Conservation (phyloP, 2,329 filamentous ascomycete genomes). For the Nothopassalora personata region DNA sequence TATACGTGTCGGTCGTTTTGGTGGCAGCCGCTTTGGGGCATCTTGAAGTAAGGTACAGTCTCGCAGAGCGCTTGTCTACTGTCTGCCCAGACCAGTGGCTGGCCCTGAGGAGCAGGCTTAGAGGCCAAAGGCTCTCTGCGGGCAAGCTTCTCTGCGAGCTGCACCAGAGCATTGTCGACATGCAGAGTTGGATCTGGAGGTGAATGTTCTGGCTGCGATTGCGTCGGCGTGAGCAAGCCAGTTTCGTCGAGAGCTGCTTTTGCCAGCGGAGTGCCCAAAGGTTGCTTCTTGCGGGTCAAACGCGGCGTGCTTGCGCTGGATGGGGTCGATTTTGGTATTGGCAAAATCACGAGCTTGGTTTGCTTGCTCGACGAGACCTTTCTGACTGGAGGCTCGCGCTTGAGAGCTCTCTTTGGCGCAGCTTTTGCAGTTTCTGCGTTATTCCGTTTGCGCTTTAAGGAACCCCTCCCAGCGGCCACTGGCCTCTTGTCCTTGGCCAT, state of each 20-base stretch:
- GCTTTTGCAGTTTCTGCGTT: background rate
- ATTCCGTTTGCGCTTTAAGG: background rate
- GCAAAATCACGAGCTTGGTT: background rate
- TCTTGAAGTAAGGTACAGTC: slow-evolving; percentile 56
- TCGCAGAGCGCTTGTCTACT: slow-evolving; percentile 59
- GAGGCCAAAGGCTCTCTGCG: slow-evolving; percentile 19
- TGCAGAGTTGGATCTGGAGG: background rate
- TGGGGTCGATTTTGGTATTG: background rate
- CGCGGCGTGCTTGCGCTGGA: background rate
- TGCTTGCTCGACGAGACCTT: background rate
- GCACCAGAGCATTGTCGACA: background rate
- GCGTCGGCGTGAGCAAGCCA: background rate
- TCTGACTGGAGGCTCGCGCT: background rate
- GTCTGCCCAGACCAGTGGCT: slow-evolving; percentile 53
- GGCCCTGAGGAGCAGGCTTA: slow-evolving; percentile 32
- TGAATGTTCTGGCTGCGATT: background rate
- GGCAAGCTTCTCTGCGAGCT: slow-evolving; percentile 25
- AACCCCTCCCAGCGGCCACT: background rate
- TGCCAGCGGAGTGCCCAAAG: background rate
- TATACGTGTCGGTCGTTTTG: slow-evolving; percentile 45
- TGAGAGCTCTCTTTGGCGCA: background rate
- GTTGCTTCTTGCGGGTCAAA: background rate
- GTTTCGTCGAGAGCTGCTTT: background rate
- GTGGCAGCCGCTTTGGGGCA: slow-evolving; percentile 58
- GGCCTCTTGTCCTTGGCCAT: background rate